These are phyloP conservation scores for Pichia inconspicua DNA, from an alignment of 1,139 yeast genomes.

Conservation along the genomic window DNA sequence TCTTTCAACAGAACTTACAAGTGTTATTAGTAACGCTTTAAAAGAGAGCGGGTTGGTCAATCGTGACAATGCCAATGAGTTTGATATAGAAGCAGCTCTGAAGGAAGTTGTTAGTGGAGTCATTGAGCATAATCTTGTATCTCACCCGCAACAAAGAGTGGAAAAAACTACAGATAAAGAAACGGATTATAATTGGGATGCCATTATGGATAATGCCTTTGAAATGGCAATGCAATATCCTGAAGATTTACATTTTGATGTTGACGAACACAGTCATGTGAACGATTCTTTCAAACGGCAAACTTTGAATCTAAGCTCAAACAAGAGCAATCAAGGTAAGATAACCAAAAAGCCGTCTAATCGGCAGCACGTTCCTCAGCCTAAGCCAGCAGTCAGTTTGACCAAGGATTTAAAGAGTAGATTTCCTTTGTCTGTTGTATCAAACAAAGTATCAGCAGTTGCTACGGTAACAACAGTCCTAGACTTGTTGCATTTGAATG, in stretches of 20 bases:
- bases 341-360: background rate
- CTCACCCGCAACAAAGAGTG: constrained; percentile 4
- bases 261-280: constrained; percentile 80
- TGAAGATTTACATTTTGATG: constrained; percentile 45
- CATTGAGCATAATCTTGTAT: constrained; percentile 26
- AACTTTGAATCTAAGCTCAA: background rate
- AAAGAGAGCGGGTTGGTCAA: constrained; percentile 7
- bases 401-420: background rate
- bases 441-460: constrained; percentile 4
- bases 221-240: constrained; percentile 66
- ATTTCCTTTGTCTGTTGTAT: background rate
- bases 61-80: constrained; percentile 5
- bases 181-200: constrained; percentile 45
- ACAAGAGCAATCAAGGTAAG: background rate
- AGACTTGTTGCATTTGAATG: constrained; percentile 9
- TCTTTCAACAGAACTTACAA: constrained; percentile 12
- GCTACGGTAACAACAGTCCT: constrained; percentile 9
- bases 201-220: constrained; percentile 65
- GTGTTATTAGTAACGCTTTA: constrained; percentile 19
- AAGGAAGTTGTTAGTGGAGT: constrained; percentile 35
- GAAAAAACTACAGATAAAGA: constrained; percentile 5
- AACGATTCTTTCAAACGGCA: background rate
- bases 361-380: background rate
- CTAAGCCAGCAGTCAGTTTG: background rate
- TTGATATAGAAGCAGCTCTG: constrained; percentile 29